Base-by-base conservation (phyloP, 345 rosid genomes). In the Psidium guajava region DNA sequence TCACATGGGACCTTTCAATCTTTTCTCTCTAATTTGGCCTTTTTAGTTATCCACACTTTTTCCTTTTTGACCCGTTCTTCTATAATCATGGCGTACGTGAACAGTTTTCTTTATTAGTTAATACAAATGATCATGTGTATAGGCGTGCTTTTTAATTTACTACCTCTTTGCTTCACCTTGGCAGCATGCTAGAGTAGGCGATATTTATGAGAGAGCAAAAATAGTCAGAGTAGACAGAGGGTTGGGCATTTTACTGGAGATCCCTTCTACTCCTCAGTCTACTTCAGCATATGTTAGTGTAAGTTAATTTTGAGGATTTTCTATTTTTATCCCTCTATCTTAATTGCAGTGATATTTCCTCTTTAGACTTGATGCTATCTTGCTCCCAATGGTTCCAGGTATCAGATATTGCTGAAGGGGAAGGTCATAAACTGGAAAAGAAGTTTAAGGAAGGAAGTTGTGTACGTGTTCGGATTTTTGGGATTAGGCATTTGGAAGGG, bases 401-500 rank as follows among this genome's bases (percentile, higher is more conserved):
- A 89, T 93, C 96, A 86, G 99, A 97, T 86, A 92, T 90, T 82
- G 93, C 96, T 88, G 99, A 92, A 87, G 97, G 92, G 89, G 98
- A 95, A 87, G 96, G 90, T 24, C 87, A 77, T 83, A 95, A 94
- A 86, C 91, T 96, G 84, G 98, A 94, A 88, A 96, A 94, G 87
- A 97, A 92, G 88, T 96, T 88, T 49, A 97, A 88, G 89, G 98
- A 93, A 88, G 98, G 98, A 84, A 93, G 88, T 82, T 82, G 42
- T 83, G 94, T 96, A 87, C 99, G 99, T 87, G 95, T 92, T 86
- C 94, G 99, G 88, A 89, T 97, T 88, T 93, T 94, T 82, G 98
- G 98, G 56, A 91, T 90, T 86, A 93, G 91, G 91, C 98, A 91
- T 89, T 91, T 97, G 93, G 99, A 97, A 88, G 99, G 99, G 90